These are phyloP conservation scores for Nigrograna mackinnonii DNA, from an alignment of 2,329 filamentous ascomycete species.

Conservation along the genomic window DNA sequence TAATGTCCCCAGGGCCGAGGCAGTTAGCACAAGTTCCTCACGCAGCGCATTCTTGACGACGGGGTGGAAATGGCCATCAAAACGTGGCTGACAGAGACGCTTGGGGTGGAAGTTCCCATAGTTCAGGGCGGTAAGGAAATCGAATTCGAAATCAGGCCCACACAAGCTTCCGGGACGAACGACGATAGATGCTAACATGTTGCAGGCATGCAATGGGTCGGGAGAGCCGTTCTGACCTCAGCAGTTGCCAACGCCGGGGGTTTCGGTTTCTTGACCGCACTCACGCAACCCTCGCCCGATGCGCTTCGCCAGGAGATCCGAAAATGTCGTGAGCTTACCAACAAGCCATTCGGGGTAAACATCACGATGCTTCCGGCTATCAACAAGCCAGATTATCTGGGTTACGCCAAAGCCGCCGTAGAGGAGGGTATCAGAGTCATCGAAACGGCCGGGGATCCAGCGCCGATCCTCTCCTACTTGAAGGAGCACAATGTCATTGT, in stretches of 20 bases:
- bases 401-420: constrained; percentile 24
- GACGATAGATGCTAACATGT: too few species aligned
- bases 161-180: too few species aligned
- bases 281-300: constrained; percentile 32
- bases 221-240: constrained; percentile 55
- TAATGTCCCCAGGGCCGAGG: too few species aligned
- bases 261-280: constrained; percentile 57
- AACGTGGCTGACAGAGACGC: constrained; percentile 28
- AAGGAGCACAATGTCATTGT: constrained; percentile 27
- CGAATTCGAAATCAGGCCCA: too few species aligned
- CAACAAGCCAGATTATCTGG: constrained; percentile 27
- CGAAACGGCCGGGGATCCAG: constrained; percentile 30
- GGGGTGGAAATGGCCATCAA: constrained; percentile 34
- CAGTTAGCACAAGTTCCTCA: too few species aligned
- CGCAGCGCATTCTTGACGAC: too few species aligned
- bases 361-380: constrained; percentile 31
- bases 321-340: constrained; percentile 45
- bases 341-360: constrained; percentile 35
- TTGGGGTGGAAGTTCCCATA: constrained; percentile 25
- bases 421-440: constrained; percentile 30
- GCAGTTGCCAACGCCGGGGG: constrained; percentile 59
- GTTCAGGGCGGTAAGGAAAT: constrained; percentile 34
- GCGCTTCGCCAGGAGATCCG: constrained; percentile 26
- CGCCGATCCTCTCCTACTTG: constrained; percentile 25
- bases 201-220: constrained; percentile 62